A percentile compares a stretch with the other conserved stretches of the same genome.
Conservation (phyloP, 2,329 filamentous ascomycete species). For the Anisogramma anomala region DNA sequence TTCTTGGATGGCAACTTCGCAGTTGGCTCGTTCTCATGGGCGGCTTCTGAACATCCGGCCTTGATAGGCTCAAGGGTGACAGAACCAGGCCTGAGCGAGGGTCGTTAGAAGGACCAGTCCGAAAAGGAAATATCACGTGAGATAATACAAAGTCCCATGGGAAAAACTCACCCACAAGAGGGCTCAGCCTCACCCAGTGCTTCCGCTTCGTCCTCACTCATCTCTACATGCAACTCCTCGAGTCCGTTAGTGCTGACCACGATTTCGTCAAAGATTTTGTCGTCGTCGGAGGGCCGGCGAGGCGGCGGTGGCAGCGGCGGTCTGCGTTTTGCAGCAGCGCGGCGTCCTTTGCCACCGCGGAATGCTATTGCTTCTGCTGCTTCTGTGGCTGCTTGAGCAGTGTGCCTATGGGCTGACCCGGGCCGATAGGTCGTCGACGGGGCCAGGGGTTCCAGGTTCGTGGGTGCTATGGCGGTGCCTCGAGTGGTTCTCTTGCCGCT, state of each 20-base stretch:
- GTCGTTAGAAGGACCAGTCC: not conserved
- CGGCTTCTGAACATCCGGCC: not conserved
- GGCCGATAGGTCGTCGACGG: not conserved
- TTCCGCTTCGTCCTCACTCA: constrained; percentile 17
- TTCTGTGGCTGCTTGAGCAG: not conserved
- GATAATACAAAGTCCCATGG: not conserved
- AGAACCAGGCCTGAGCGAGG: not conserved
- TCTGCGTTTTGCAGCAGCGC: constrained; percentile 6
- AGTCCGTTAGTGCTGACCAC: constrained; percentile 34
- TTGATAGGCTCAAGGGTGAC: not conserved
- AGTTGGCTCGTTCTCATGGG: not conserved
- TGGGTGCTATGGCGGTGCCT: not conserved
- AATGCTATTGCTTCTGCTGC: not conserved
- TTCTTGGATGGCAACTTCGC: not conserved
- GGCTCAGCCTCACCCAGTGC: constrained; percentile 12
- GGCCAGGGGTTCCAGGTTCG: constrained; percentile 4
- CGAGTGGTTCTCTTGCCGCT: constrained; percentile 20
- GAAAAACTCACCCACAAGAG: constrained; percentile 15
- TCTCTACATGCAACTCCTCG: constrained; percentile 17
- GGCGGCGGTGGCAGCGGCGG: not conserved
- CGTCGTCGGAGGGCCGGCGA: constrained; percentile 15
- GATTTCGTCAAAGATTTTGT: constrained; percentile 31
- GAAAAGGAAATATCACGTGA: constrained; percentile 1
- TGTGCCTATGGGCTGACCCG: not conserved
- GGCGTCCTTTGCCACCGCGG: not conserved